Evolutionary conservation across 23 red algal genomes (phyloP), one percentile per base, ranked within the genome.

Genomic region (Gracilaria vermiculophylla): DNA sequence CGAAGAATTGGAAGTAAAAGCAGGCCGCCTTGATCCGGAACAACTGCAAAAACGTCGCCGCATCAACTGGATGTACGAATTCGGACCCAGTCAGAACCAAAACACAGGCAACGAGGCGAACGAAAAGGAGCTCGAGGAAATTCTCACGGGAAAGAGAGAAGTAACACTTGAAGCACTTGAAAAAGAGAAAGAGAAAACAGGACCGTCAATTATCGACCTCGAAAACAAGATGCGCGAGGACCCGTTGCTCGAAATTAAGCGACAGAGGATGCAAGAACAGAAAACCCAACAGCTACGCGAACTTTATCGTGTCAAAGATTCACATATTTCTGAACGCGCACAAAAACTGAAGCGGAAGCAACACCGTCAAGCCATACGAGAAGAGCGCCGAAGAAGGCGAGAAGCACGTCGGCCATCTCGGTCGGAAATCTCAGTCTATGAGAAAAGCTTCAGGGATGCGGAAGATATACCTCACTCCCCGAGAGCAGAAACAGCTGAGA

Each of bases 1-100:
- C 16, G 62, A 92, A 58, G 69, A 86, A n/a, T 87, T 96, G 19
- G 87, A 89, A 40, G 61, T 85, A 33, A 77, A 80, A 51, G 77
- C 87, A 41, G 94, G 94, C 28, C 87, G 86, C 65, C 55, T 96
- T 10, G 77, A 91, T 20, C 80, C 93, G 14, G 60, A 87, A 23
- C 76, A 70, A 25, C 44, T 91, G 2, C 42, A 74, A 28, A 90
- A 95, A 80, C 77, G 84, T 32, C 81, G 84, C 28, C 78, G 89
- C 57, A 45, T 96, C 25, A 89, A 96, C 67, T 96, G 94, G 94
- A 86, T 96, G 76, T 96, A 96, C 48, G 94, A 96, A 77, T 70
- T 65, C 32, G 79, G 79, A 32, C 77, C 77, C 5, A 77, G 49
- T 51, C 43, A 53, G n/a, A 74, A 31, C 20, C 33, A 44, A 28